Conservation (phyloP, 305 asterid genomes). For the Fraxinus floribunda region DNA sequence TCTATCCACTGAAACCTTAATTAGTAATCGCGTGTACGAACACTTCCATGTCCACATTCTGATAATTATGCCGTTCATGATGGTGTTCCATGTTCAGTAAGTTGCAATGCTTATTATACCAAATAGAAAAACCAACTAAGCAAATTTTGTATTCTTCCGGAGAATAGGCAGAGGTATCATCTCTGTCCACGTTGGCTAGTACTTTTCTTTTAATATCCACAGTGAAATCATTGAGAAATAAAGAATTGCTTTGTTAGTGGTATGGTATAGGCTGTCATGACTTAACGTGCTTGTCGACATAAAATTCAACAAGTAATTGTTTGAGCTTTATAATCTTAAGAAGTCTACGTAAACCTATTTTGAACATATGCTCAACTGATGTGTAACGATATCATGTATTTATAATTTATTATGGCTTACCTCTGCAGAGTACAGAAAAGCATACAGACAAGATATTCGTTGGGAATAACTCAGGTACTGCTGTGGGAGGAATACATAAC, state of each 20-base stretch:
- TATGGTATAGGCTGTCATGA: not conserved
- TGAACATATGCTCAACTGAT: not conserved
- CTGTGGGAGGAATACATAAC: slow-evolving; percentile 22
- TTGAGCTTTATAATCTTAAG: not conserved
- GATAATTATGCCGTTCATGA: not conserved
- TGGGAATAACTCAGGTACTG: slow-evolving; percentile 27
- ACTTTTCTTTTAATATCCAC: not conserved
- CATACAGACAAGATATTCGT: slow-evolving; percentile 26
- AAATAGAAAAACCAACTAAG: not conserved
- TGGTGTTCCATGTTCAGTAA: not conserved
- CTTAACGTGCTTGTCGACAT: not conserved
- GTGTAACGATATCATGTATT: not conserved
- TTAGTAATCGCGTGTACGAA: not conserved
- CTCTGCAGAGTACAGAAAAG: slow-evolving; percentile 38
- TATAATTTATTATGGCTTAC: slow-evolving; percentile 9
- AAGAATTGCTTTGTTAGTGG: not conserved
- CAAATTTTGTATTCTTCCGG: not conserved
- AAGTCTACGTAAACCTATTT: not conserved
- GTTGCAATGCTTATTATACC: not conserved
- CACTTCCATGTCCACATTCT: not conserved
- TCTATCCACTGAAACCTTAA: not conserved
- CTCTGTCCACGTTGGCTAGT: not conserved
- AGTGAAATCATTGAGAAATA: not conserved
- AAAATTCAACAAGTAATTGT: not conserved
- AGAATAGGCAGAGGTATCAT: not conserved